Evolutionary conservation across 2,329 filamentous ascomycete species (phyloP).

Genomic region (Davidsoniella virescens): DNA sequence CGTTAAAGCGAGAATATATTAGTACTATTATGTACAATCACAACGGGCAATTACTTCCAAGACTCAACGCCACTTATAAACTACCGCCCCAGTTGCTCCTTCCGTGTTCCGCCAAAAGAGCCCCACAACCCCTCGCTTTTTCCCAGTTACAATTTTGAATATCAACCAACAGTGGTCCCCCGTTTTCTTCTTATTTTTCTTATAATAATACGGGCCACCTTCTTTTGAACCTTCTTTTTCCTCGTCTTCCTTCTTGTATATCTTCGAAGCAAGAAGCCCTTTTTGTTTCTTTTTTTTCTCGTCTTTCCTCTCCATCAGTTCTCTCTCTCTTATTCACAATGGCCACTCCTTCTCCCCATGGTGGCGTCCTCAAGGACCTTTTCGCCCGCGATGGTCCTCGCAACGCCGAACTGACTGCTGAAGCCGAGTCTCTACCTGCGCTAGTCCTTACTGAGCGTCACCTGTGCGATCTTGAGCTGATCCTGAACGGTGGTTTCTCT

Average conservation of each 20-base stretch:
- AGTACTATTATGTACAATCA: no score
- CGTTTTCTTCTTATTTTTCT: slow-evolving; percentile 2
- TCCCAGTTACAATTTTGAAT: background rate
- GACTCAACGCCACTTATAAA: slow-evolving; percentile 4
- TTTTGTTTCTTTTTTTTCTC: background rate
- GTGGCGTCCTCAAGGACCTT: slow-evolving; percentile 95
- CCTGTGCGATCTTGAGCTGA: slow-evolving; percentile 92
- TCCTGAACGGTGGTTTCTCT: slow-evolving; percentile 95
- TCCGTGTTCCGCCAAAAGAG: slow-evolving; percentile 1
- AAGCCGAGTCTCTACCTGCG: slow-evolving; percentile 76
- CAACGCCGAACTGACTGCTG: slow-evolving; percentile 60
- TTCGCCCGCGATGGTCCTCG: slow-evolving; percentile 80
- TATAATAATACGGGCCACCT: background rate
- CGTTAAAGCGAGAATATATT: no score
- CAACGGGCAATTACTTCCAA: no score
- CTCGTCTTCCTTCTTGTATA: slow-evolving; percentile 5
- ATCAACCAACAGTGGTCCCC: slow-evolving; percentile 1
- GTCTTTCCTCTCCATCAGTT: background rate
- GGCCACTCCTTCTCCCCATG: slow-evolving; percentile 55
- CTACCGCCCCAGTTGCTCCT: slow-evolving; percentile 2
- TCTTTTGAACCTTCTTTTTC: slow-evolving; percentile 13
- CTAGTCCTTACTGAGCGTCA: slow-evolving; percentile 81
- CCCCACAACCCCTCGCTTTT: slow-evolving; percentile 4
- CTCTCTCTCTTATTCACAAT: slow-evolving; percentile 24
- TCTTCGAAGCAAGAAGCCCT: background rate